Base-by-base conservation (phyloP, 2,329 filamentous ascomycete species). In the Arthrobotrys pseudoclavata region DNA sequence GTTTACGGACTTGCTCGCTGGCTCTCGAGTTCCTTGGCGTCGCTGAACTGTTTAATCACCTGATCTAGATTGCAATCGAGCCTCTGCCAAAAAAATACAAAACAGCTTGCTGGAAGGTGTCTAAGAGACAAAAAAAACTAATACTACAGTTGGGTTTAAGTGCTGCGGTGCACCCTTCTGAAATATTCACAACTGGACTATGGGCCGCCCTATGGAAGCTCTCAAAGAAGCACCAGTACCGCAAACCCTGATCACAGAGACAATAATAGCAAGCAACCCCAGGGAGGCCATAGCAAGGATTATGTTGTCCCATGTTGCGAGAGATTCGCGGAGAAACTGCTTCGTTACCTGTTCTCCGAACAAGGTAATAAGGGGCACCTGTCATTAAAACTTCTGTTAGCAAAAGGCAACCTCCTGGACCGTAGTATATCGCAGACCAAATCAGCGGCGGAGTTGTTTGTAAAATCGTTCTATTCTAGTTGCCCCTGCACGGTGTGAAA, bases 211-310 rank as follows among this genome's bases (percentile, higher is more conserved):
- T 22, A 75, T 68, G 34, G 69, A 68, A 1, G 70, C 70, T 15
- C 63, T 55, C 34, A 75, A 34, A 4, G 62, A 75, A 0, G 53
- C 18, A 10, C 31, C n/a, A 15, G 26, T 68, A 5, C 53, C 63
- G 5, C 24, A 53, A 10, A 85, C 42, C 62, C 83, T 79, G 20
- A 83, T 83, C 0, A 79, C 80, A 7, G 79, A 79, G 10, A 83
- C 82, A 0, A 86, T 76, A 0, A 82, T 81, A 0, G 85, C 86
- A 5, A 86, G 68, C 22, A 86, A 83, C 0, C 85, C 74, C 0
- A 87, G 69, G 0, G 86, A 86, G 0, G 83, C 85, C 60, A 87
- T 82, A 0, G 86, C 84, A n/a, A 88, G 83, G 3, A 86, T 84
- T 1, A 87, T 80, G 42, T 84, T 84, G 47, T 87, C 86, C 15